Conservation (phyloP, 805 yeast genomes). For the Scheffersomyces lignosus region DNA sequence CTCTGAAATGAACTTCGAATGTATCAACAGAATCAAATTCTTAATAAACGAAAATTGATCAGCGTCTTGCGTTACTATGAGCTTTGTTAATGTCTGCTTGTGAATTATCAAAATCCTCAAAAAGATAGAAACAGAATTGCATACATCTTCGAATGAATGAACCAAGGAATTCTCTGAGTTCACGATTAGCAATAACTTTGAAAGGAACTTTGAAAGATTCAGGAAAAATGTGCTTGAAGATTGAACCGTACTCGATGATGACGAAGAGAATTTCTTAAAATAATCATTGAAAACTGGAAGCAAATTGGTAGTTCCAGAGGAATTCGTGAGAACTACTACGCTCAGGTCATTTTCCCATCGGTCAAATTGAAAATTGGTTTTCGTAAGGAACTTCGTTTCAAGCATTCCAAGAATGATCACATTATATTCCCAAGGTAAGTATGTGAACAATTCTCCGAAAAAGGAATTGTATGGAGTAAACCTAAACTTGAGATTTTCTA, state of each 20-base stretch:
- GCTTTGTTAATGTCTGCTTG: conserved; percentile 45
- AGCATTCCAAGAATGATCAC: conserved; percentile 24
- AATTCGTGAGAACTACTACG: neutral
- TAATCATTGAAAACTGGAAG: conserved; percentile 43
- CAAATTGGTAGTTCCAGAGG: conserved; percentile 15
- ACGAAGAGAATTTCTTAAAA: conserved; percentile 47
- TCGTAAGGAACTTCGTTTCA: conserved; percentile 26
- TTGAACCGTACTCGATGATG: conserved; percentile 22
- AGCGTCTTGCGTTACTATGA: conserved; percentile 41
- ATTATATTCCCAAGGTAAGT: conserved; percentile 30
- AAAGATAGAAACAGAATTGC: conserved; percentile 45
- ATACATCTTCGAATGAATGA: conserved; percentile 8
- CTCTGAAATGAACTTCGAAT: conserved; percentile 36
- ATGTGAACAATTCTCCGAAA: conserved; percentile 41
- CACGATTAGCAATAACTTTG: conserved; percentile 15
- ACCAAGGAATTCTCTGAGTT: neutral
- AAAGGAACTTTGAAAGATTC: conserved; percentile 19
- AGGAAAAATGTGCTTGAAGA: conserved; percentile 21
- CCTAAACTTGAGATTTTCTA: conserved; percentile 23
- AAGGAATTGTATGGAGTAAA: conserved; percentile 32
- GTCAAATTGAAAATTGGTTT: conserved; percentile 10
- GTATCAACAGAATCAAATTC: conserved; percentile 47
- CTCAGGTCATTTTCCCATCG: neutral
- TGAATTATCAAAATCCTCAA: conserved; percentile 60
- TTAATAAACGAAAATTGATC: conserved; percentile 48